Conservation (phyloP, 129 eudicot species). For the Pulicaria dysenterica region DNA sequence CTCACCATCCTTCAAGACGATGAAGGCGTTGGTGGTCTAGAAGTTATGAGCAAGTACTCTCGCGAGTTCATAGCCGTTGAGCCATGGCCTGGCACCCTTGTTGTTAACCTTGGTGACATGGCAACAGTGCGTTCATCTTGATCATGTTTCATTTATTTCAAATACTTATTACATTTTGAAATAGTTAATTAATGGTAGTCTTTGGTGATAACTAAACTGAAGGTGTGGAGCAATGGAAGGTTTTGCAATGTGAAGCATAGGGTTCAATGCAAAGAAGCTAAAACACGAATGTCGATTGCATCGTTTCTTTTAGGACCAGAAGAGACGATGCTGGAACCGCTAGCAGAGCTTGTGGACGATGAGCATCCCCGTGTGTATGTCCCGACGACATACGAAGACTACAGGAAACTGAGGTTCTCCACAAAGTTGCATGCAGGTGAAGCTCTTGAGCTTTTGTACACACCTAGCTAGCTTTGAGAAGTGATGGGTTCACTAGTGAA, state of each 20-base stretch:
- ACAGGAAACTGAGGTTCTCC: constrained; percentile 49
- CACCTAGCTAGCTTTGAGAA: constrained; percentile 2
- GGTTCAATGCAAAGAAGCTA: constrained; percentile 65
- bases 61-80: constrained; percentile 56
- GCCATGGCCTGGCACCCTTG: constrained; percentile 72
- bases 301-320: constrained; percentile 74
- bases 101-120: constrained; percentile 73
- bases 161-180: background rate
- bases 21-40: constrained; percentile 75
- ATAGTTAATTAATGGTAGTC: background rate
- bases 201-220: background rate
- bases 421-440: constrained; percentile 64
- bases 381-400: constrained; percentile 57
- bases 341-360: constrained; percentile 54
- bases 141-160: background rate
- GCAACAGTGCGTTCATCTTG: constrained; percentile 49
- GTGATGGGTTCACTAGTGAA: background rate
- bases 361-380: constrained; percentile 57
- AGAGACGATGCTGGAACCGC: constrained; percentile 49
- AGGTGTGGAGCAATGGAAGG: constrained; percentile 89
- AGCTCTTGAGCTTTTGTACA: constrained; percentile 54
- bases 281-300: constrained; percentile 63
- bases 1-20: constrained; percentile 89
- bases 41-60: constrained; percentile 55
- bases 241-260: constrained; percentile 67